These are phyloP conservation scores for Strobilomyces dryophilus DNA, from an alignment of 768 basidiomycete species.

Conservation along the genomic window DNA sequence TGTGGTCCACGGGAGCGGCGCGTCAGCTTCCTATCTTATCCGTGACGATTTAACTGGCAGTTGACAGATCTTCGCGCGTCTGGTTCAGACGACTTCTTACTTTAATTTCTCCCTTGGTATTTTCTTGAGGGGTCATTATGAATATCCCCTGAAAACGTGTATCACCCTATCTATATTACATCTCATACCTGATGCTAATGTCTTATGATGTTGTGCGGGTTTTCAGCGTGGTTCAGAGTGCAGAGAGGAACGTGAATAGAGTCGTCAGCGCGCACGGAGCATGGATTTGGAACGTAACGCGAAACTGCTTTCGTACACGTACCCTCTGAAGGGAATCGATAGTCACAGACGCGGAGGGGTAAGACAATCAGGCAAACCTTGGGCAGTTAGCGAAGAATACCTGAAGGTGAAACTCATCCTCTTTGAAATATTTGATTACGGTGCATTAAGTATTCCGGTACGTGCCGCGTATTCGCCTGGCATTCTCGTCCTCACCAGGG, in stretches of 20 bases:
- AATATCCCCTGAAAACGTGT: neutral
- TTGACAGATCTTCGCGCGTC: slow-evolving; percentile 1
- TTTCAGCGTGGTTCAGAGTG: neutral
- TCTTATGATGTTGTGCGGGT: neutral
- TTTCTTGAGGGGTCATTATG: neutral
- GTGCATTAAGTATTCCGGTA: too few species aligned
- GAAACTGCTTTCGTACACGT: too few species aligned
- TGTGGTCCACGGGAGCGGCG: neutral
- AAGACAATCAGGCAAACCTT: too few species aligned
- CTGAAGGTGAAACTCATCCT: too few species aligned
- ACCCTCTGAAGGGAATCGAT: too few species aligned
- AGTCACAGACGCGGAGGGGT: too few species aligned
- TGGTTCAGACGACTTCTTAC: neutral
- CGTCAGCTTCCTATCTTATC: neutral
- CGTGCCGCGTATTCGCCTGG: too few species aligned
- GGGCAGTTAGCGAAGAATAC: too few species aligned
- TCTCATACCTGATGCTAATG: neutral
- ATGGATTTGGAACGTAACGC: neutral
- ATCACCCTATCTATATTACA: neutral
- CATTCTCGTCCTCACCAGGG: too few species aligned
- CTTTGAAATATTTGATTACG: too few species aligned
- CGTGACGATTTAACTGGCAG: neutral
- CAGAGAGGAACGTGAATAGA: neutral
- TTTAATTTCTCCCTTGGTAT: neutral
- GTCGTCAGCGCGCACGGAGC: neutral